Evolutionary conservation across 345 rosid genomes (phyloP).

Genomic region (Murraya koenigii): DNA sequence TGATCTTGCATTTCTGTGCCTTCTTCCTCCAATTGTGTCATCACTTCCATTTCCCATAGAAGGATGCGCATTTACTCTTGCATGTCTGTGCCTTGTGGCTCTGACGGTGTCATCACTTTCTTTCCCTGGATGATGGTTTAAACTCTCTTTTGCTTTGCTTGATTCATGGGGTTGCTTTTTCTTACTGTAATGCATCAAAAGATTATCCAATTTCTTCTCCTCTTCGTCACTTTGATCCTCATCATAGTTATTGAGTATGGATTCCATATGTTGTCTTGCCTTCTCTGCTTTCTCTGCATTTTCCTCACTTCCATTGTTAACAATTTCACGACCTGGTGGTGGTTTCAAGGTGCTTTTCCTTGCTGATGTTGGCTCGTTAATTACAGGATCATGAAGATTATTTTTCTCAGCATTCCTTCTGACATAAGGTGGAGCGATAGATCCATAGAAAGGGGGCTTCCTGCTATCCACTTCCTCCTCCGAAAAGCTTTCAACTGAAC

Average conservation of each 20-base stretch:
- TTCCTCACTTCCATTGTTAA: neutral
- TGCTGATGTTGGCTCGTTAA: slow-evolving; percentile 55
- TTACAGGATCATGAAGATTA: slow-evolving; percentile 20
- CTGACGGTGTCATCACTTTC: neutral
- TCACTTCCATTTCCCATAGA: neutral
- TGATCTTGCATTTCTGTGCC: slow-evolving; percentile 20
- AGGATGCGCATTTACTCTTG: slow-evolving; percentile 8
- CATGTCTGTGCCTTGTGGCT: neutral
- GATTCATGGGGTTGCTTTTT: slow-evolving; percentile 24
- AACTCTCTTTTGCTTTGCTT: slow-evolving; percentile 13
- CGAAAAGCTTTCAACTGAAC: slow-evolving; percentile 41
- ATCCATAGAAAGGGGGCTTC: slow-evolving; percentile 37
- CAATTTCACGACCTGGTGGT: slow-evolving; percentile 24
- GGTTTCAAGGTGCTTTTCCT: slow-evolving; percentile 44
- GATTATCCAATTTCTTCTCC: slow-evolving; percentile 36
- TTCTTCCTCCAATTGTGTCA: neutral
- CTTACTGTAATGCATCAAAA: slow-evolving; percentile 37
- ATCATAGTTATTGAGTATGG: neutral
- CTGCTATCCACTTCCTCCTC: slow-evolving; percentile 39
- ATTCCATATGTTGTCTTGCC: neutral
- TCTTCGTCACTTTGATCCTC: slow-evolving; percentile 27
- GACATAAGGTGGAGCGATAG: slow-evolving; percentile 52
- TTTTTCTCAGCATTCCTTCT: slow-evolving; percentile 23
- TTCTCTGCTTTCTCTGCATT: neutral
- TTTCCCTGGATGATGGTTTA: slow-evolving; percentile 16